Evolutionary conservation across 1,284 basidiomycete genomes (phyloP).

Genomic region (Exobasidium cylindrosporum): DNA sequence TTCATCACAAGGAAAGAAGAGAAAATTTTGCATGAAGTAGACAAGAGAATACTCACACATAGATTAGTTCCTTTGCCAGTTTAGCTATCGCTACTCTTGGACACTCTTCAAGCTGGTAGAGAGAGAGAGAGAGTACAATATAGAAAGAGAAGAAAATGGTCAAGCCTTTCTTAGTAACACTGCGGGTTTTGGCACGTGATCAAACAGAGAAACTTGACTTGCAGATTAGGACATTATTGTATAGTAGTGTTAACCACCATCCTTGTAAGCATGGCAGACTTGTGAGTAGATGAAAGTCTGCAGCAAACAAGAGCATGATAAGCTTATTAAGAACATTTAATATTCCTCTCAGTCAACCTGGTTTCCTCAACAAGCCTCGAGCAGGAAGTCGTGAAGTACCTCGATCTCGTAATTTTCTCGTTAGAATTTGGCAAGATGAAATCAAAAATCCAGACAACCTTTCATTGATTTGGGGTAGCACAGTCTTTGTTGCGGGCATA

Average conservation of each 20-base stretch:
- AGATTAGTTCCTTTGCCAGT: background rate
- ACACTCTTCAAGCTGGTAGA: background rate
- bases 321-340: too few species aligned
- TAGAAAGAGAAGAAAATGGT: background rate
- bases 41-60: background rate
- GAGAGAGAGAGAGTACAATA: background rate
- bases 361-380: conserved; percentile 16
- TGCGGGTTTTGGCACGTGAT: too few species aligned
- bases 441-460: conserved; percentile 47
- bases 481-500: conserved; percentile 43
- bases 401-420: conserved; percentile 29
- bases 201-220: too few species aligned
- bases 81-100: background rate
- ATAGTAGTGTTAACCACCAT: too few species aligned
- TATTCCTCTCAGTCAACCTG: conserved; percentile 10
- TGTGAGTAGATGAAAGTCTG: too few species aligned
- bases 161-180: background rate
- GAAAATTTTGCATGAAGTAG: background rate
- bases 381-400: background rate
- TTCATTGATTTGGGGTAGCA: conserved; percentile 40
- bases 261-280: too few species aligned
- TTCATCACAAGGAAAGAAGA: background rate
- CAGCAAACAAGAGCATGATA: too few species aligned
- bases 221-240: too few species aligned
- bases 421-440: conserved; percentile 35